A percentile compares a stretch with the other conserved stretches of the same genome.
Evolutionary conservation across 148 eudicot species (phyloP).

Genomic region (Vaccinium corymbosum): DNA sequence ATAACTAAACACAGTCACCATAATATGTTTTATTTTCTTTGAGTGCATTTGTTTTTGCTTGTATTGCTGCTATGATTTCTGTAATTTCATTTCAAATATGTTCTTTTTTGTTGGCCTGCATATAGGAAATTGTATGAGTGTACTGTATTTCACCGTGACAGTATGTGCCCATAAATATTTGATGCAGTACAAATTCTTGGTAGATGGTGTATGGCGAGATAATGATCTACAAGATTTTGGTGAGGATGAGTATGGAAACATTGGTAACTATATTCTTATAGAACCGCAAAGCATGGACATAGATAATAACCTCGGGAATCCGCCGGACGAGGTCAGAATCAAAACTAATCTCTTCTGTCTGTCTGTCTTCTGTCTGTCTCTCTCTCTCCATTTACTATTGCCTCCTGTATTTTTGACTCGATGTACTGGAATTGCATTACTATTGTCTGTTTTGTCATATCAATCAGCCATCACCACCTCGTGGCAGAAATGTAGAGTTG

Average conservation of each 20-base stretch:
- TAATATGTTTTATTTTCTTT: not conserved
- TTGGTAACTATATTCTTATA: constrained; percentile 22
- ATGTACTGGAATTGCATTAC: constrained; percentile 12
- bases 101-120: not conserved
- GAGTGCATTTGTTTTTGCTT: not conserved
- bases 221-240: constrained; percentile 20
- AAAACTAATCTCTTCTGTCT: not conserved
- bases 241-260: constrained; percentile 29
- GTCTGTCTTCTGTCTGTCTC: not conserved
- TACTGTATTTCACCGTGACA: not conserved
- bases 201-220: constrained; percentile 35
- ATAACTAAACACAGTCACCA: not conserved
- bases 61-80: not conserved
- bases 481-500: not conserved
- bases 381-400: not conserved
- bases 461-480: constrained; percentile 34
- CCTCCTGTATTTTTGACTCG: not conserved
- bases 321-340: constrained; percentile 11
- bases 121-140: not conserved
- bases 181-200: constrained; percentile 44
- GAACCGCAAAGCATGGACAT: constrained; percentile 19
- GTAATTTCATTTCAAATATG: not conserved
- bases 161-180: not conserved
- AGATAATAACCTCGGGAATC: constrained; percentile 1
- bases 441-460: constrained; percentile 5